Conservation (phyloP, 2,329 filamentous ascomycete genomes). For the Beauveria sp. region DNA sequence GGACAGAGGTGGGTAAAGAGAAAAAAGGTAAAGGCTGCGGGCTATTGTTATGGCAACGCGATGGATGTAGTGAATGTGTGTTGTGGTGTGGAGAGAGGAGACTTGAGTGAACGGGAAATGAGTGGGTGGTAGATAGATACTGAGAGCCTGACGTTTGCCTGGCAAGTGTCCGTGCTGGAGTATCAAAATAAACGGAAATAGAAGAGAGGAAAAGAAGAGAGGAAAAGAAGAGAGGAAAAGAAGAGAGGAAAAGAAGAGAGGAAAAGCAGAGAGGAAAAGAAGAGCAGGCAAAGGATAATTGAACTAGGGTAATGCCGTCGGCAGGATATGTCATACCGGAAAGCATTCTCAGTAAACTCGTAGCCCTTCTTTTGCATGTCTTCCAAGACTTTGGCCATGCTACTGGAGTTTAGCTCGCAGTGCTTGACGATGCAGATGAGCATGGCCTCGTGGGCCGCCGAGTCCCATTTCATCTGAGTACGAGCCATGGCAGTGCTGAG, state of each 20-base stretch:
- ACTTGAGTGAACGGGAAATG: background rate
- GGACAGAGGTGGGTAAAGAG: too few species aligned
- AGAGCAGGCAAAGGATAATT: background rate
- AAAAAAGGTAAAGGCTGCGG: too few species aligned
- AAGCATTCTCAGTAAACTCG: constrained; percentile 31
- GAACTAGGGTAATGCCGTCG: background rate
- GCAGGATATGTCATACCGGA: constrained; percentile 27
- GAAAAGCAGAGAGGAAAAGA: constrained; percentile 11
- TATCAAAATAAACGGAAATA: constrained; percentile 2
- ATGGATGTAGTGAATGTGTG: background rate
- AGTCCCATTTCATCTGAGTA: constrained; percentile 31
- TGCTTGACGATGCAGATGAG: constrained; percentile 33
- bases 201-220: background rate
- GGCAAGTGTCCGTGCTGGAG: background rate
- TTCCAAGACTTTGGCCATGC: constrained; percentile 30
- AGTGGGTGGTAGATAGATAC: background rate
- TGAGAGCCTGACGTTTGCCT: too few species aligned
- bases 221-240: constrained; percentile 11
- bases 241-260: too few species aligned
- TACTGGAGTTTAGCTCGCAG: constrained; percentile 23
- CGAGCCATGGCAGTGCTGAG: constrained; percentile 10
- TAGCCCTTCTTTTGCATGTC: constrained; percentile 32
- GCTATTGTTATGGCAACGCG: background rate
- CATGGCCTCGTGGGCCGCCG: constrained; percentile 35
- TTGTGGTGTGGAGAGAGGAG: background rate